phyloP scores from a whole-genome alignment of 768 basidiomycete species.

The Exsudoporus frostii region DNA sequence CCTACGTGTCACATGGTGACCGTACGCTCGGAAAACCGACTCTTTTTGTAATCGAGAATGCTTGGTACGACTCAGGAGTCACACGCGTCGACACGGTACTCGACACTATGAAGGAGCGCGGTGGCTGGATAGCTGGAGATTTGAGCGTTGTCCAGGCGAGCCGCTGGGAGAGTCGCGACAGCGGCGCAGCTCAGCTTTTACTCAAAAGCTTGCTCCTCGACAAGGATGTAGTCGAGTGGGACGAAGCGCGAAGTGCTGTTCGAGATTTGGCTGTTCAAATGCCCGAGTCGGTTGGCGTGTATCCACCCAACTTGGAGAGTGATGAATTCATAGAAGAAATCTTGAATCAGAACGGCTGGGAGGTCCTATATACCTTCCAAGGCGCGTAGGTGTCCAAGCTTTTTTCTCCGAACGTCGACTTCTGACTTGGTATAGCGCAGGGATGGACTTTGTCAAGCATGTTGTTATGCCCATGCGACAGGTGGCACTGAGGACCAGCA shows the following conservation, averaged over 20 bases:
- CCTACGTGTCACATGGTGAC: slow-evolving; percentile 15
- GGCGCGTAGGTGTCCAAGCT: slow-evolving; percentile 35
- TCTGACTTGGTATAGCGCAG: slow-evolving; percentile 25
- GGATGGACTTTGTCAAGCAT: slow-evolving; percentile 40
- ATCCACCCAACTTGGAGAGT: slow-evolving; percentile 12
- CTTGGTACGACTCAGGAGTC: slow-evolving; percentile 37
- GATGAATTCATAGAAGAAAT: slow-evolving; percentile 31
- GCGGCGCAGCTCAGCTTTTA: slow-evolving; percentile 7
- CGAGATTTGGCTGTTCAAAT: slow-evolving; percentile 15
- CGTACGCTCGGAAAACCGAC: slow-evolving; percentile 14
- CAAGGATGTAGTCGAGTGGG: slow-evolving; percentile 28
- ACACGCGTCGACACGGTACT: slow-evolving; percentile 37
- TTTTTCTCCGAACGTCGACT: background rate
- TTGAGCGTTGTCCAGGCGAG: slow-evolving; percentile 10
- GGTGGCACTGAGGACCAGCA: slow-evolving; percentile 29
- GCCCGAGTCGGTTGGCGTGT: slow-evolving; percentile 9
- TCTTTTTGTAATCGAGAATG: slow-evolving; percentile 37
- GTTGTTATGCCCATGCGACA: slow-evolving; percentile 35
- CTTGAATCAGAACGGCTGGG: slow-evolving; percentile 36
- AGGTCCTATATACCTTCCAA: slow-evolving; percentile 38
- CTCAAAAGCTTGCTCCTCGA: slow-evolving; percentile 20
- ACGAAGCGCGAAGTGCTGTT: slow-evolving; percentile 27
- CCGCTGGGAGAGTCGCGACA: slow-evolving; percentile 11
- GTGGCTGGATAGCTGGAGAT: slow-evolving; percentile 22
- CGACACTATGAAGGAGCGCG: slow-evolving; percentile 22